phyloP scores from a whole-genome alignment of 495 filamentous ascomycete species.

The Daldinia concentrica region DNA sequence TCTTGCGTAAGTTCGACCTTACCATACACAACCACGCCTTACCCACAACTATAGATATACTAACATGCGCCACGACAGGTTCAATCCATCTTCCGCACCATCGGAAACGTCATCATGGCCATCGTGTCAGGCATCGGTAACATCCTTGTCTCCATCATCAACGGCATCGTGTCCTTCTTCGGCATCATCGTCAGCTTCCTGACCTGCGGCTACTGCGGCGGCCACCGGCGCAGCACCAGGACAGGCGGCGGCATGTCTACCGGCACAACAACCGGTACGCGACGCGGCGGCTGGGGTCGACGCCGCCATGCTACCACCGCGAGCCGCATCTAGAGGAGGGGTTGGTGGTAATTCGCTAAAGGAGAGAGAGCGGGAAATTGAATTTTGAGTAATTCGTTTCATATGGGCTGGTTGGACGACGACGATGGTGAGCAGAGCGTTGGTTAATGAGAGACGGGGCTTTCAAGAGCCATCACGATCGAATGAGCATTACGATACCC shows the following conservation, averaged over 20 bases:
- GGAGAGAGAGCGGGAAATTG: conserved; percentile 5
- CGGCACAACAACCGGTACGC: conserved; percentile 34
- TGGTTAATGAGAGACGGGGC: conserved; percentile 5
- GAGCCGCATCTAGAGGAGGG: conserved; percentile 42
- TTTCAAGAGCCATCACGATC: conserved; percentile 13
- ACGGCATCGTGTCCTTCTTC: conserved; percentile 78
- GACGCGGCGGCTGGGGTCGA: conserved; percentile 43
- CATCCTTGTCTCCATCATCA: conserved; percentile 81
- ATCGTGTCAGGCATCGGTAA: conserved; percentile 83
- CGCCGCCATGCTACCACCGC: conserved; percentile 44
- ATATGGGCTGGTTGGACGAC: background rate
- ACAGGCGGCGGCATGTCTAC: conserved; percentile 1
- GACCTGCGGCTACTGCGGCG: conserved; percentile 72
- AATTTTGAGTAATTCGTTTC: background rate
- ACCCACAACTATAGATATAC: background rate
- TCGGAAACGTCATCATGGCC: conserved; percentile 84
- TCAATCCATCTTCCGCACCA: conserved; percentile 77
- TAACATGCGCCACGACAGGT: conserved; percentile 65
- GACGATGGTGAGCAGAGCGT: background rate
- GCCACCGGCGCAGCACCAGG: conserved; percentile 30
- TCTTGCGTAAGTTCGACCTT: conserved; percentile 80
- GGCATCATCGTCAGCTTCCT: conserved; percentile 87
- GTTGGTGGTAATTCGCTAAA: background rate
- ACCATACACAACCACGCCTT: background rate
- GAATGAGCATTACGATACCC: conserved; percentile 47